A percentile compares a stretch with the other conserved stretches of the same genome.
Evolutionary conservation across 371 early-diverging fungal genomes (phyloP).

Genomic region (Catenaria anguillulae): DNA sequence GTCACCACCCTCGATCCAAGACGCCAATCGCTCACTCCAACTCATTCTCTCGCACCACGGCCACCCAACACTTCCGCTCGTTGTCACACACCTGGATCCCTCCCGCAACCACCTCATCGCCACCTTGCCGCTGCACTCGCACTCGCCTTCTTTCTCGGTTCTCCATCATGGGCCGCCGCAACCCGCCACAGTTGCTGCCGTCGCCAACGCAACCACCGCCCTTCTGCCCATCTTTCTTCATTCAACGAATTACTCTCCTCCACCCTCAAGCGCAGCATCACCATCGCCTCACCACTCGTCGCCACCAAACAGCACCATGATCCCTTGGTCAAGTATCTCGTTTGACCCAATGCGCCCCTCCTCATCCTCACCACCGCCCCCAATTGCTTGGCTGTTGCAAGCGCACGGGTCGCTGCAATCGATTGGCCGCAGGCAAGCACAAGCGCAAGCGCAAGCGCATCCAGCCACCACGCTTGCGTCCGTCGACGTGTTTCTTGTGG

Average conservation of each 20-base stretch:
- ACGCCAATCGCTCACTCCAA: no score
- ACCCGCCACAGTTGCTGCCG: conserved; percentile 22
- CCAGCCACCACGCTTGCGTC: background rate
- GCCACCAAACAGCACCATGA: conserved; percentile 16
- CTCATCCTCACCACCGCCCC: conserved; percentile 18
- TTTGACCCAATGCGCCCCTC: background rate
- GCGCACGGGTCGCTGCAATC: background rate
- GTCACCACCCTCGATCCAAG: no score
- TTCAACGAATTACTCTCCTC: no score
- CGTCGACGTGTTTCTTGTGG: background rate
- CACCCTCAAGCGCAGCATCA: no score
- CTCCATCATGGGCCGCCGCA: conserved; percentile 23
- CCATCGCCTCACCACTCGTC: background rate
- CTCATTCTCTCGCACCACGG: no score
- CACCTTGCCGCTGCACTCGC: background rate
- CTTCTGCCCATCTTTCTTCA: background rate
- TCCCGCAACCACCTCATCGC: background rate
- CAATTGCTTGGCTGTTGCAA: conserved; percentile 16
- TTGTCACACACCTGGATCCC: background rate
- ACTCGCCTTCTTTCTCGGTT: conserved; percentile 17
- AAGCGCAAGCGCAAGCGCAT: no score
- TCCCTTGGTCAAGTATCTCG: no score
- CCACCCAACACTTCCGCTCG: background rate
- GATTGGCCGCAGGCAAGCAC: no score
- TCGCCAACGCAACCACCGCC: conserved; percentile 3